These are phyloP conservation scores for Paratinospora sagittata DNA, from an alignment of 164 flowering plant genomes.

Conservation along the genomic window DNA sequence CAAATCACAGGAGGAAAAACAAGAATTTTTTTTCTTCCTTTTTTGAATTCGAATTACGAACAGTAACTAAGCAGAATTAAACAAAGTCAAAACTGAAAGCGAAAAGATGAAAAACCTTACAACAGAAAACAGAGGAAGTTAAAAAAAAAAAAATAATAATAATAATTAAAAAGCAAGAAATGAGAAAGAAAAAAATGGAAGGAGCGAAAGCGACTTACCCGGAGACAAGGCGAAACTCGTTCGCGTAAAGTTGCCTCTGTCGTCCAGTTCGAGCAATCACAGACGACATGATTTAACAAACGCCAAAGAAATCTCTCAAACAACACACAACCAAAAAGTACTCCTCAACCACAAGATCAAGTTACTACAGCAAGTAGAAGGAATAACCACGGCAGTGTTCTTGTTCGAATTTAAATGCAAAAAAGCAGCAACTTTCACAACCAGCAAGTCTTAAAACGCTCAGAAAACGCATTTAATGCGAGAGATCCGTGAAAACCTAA, in stretches of 20 bases:
- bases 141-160: background rate
- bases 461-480: slow-evolving; percentile 14
- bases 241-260: slow-evolving; percentile 46
- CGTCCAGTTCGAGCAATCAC: slow-evolving; percentile 49
- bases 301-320: background rate
- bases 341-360: background rate
- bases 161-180: background rate
- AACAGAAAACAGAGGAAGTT: background rate
- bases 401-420: background rate
- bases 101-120: background rate
- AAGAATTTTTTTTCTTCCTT: background rate
- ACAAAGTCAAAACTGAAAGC: background rate
- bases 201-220: slow-evolving; percentile 33
- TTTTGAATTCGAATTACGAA: background rate
- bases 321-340: background rate
- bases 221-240: slow-evolving; percentile 51
- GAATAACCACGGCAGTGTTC: background rate
- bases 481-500: background rate
- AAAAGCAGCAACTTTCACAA: slow-evolving; percentile 9
- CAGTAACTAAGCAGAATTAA: background rate
- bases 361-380: background rate
- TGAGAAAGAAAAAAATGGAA: background rate
- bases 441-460: background rate
- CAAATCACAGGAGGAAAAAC: background rate
- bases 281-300: slow-evolving; percentile 23